Conservation (phyloP, 371 early-diverging fungal genomes). For the Caulochytrium protostelioides region DNA sequence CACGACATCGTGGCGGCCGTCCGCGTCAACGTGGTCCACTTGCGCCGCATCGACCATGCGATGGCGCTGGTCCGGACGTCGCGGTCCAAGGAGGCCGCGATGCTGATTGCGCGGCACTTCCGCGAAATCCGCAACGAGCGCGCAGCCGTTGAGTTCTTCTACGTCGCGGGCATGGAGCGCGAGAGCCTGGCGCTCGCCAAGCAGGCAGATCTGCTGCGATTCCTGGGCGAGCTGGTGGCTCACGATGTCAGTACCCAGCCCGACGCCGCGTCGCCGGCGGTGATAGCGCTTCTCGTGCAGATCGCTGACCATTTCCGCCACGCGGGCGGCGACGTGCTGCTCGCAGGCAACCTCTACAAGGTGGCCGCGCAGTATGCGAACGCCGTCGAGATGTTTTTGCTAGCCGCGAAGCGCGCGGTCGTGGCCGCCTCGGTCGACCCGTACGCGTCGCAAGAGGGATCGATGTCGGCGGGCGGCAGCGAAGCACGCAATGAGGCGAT, state of each 20-base stretch:
- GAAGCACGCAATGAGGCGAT: conserved; percentile 10
- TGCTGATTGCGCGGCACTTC: conserved; percentile 21
- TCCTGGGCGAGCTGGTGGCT: too few species aligned
- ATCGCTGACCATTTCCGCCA: too few species aligned
- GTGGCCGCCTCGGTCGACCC: too few species aligned
- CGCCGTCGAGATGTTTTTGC: conserved; percentile 21
- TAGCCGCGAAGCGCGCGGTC: too few species aligned
- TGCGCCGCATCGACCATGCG: conserved; percentile 20
- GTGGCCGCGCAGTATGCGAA: conserved; percentile 14
- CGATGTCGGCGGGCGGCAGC: conserved; percentile 3
- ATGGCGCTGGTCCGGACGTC: conserved; percentile 23
- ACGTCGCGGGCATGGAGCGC: conserved; percentile 25
- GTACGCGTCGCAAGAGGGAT: too few species aligned
- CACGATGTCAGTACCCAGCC: too few species aligned
- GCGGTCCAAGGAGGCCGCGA: conserved; percentile 20
- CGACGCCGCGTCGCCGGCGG: too few species aligned
- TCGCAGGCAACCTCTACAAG: conserved; percentile 18
- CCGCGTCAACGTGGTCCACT: conserved; percentile 16
- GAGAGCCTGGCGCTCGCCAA: conserved; percentile 31
- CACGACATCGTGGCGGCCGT: conserved; percentile 19
- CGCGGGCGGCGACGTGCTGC: conserved; percentile 6
- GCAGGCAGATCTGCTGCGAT: too few species aligned
- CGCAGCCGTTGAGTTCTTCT: conserved; percentile 26
- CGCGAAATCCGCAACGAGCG: conserved; percentile 13
- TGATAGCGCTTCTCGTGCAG: too few species aligned